phyloP scores from a whole-genome alignment of 768 basidiomycete genomes.

The Russula sp. region DNA sequence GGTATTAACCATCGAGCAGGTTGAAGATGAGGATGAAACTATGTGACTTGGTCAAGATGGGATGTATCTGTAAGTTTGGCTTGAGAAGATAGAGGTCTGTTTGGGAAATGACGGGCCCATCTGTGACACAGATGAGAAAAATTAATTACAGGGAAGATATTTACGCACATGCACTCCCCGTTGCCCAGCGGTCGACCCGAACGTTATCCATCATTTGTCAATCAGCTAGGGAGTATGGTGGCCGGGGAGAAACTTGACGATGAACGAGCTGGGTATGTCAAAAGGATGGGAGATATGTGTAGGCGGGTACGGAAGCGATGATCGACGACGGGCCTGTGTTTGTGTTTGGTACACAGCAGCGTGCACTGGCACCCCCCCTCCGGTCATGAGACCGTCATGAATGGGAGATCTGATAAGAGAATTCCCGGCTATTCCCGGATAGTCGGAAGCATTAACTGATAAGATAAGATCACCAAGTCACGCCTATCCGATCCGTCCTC shows the following conservation, averaged over 20 bases:
- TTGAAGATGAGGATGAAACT: conserved; percentile 68
- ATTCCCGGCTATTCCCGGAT: not conserved
- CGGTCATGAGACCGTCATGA: not conserved
- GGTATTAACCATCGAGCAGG: conserved; percentile 51
- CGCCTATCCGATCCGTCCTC: not conserved
- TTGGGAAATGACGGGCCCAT: conserved; percentile 73
- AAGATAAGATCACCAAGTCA: conserved; percentile 21
- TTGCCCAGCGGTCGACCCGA: conserved; percentile 21
- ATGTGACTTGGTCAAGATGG: conserved; percentile 50
- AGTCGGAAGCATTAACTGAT: not conserved
- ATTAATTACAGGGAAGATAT: not conserved
- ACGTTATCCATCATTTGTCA: conserved; percentile 18
- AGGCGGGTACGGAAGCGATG: not conserved
- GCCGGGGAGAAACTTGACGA: not conserved
- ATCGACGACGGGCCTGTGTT: not conserved
- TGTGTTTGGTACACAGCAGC: not conserved
- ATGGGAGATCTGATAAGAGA: not conserved
- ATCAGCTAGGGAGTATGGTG: not conserved
- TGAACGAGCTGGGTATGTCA: not conserved
- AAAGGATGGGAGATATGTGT: not conserved
- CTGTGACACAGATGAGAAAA: conserved; percentile 32
- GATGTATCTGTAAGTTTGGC: conserved; percentile 64
- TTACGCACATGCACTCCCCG: conserved; percentile 19
- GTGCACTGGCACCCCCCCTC: not conserved
- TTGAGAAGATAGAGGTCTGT: conserved; percentile 78